Evolutionary conservation across 163 green algal species (phyloP).

Genomic region (Botryococcus braunii): DNA sequence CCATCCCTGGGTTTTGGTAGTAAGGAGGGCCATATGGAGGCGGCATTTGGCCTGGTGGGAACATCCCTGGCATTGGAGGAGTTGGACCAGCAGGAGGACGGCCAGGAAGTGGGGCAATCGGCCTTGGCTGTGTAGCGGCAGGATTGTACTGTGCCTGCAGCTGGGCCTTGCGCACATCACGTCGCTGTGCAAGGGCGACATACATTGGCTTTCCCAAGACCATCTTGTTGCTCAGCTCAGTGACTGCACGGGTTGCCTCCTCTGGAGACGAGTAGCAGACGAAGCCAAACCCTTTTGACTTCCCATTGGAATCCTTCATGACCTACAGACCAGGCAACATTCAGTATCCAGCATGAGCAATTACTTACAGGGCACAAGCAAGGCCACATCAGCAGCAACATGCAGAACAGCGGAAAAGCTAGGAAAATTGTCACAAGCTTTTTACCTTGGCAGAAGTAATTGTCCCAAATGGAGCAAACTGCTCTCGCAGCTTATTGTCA

Average conservation of each 20-base stretch:
- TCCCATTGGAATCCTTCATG: slow-evolving; percentile 56
- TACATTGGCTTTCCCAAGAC: slow-evolving; percentile 79
- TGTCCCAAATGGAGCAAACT: slow-evolving; percentile 82
- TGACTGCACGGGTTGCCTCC: slow-evolving; percentile 78
- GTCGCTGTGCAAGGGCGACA: slow-evolving; percentile 91
- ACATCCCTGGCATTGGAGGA: slow-evolving; percentile 38
- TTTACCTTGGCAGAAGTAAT: slow-evolving; percentile 88
- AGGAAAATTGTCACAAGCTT: too few species aligned
- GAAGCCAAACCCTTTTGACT: slow-evolving; percentile 55
- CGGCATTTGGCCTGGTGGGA: slow-evolving; percentile 19
- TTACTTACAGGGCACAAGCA: not conserved
- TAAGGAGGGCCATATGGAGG: slow-evolving; percentile 1
- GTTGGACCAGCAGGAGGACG: slow-evolving; percentile 17
- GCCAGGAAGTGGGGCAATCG: slow-evolving; percentile 23
- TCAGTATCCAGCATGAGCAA: slow-evolving; percentile 44
- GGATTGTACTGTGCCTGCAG: slow-evolving; percentile 56
- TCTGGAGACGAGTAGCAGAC: slow-evolving; percentile 81
- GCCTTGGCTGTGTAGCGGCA: too few species aligned
- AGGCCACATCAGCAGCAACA: not conserved
- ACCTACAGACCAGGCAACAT: slow-evolving; percentile 84
- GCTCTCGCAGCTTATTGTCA: slow-evolving; percentile 76
- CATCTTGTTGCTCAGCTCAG: slow-evolving; percentile 90
- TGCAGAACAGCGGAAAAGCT: not conserved
- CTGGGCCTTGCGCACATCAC: slow-evolving; percentile 78
- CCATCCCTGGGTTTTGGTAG: too few species aligned